phyloP scores from a whole-genome alignment of 257 asterid genomes.

The Jacaranda copaia region DNA sequence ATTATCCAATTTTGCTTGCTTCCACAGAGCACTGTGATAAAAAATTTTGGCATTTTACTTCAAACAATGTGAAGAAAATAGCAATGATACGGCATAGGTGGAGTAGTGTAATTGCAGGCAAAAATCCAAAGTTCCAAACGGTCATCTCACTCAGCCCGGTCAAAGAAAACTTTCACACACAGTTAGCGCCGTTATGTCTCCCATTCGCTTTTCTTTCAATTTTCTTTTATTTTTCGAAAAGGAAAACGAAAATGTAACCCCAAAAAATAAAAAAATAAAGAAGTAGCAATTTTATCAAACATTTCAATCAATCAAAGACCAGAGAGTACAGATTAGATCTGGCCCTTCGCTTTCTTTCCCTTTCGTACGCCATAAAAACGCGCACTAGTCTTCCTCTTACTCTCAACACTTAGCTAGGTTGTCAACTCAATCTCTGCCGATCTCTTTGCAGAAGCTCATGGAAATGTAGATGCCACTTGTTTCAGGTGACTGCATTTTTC shows the following conservation, averaged over 20 bases:
- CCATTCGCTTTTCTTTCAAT: neutral
- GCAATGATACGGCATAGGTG: no score
- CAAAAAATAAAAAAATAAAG: neutral
- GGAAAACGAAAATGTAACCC: neutral
- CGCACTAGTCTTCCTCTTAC: conserved; percentile 17
- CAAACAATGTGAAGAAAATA: no score
- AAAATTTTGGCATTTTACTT: no score
- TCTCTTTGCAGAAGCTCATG: conserved; percentile 32
- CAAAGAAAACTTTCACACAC: no score
- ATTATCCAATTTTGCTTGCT: no score
- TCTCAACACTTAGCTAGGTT: conserved; percentile 26
- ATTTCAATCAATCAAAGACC: conserved; percentile 47
- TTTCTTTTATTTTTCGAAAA: conserved; percentile 11
- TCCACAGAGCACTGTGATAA: no score
- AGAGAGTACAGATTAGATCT: conserved; percentile 53
- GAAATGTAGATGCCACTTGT: conserved; percentile 27
- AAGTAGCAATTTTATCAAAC: conserved; percentile 34
- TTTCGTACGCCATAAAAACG: conserved; percentile 36
- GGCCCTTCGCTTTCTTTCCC: conserved; percentile 41
- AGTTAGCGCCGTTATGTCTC: conserved; percentile 33
- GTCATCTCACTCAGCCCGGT: no score
- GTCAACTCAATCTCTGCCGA: conserved; percentile 40
- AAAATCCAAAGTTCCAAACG: no score
- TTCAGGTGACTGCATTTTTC: conserved; percentile 40
- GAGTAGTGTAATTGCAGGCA: no score